phyloP scores from a whole-genome alignment of 768 basidiomycete genomes.

The Pleurotus tuoliensis region DNA sequence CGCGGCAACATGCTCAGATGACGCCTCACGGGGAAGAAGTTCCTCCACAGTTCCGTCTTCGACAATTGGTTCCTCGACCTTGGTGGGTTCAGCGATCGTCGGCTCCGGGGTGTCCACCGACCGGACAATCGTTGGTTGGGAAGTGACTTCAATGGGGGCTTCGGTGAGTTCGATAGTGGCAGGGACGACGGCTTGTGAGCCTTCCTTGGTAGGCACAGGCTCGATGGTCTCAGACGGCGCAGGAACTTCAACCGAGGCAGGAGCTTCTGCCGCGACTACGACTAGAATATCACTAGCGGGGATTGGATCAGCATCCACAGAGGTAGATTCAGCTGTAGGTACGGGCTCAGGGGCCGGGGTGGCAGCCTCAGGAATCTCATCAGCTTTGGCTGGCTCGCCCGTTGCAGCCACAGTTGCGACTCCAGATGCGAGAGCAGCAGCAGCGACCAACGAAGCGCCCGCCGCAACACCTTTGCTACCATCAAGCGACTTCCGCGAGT shows the following conservation, averaged over 20 bases:
- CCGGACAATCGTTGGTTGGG: neutral
- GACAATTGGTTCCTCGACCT: conserved; percentile 9
- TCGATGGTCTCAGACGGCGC: too few relatives aligned
- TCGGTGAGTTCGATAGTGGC: neutral
- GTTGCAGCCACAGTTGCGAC: conserved; percentile 14
- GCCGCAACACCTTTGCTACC: conserved; percentile 9
- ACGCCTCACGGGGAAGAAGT: neutral
- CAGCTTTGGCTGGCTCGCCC: neutral
- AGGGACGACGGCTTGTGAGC: neutral
- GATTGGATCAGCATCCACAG: neutral
- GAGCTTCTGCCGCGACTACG: neutral
- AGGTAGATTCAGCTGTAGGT: neutral
- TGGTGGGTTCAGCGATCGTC: conserved; percentile 8
- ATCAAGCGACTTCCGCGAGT: conserved; percentile 11
- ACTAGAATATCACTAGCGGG: neutral
- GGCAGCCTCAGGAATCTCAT: conserved; percentile 6
- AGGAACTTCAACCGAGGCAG: neutral
- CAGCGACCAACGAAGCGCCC: conserved; percentile 14
- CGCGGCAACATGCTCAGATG: neutral
- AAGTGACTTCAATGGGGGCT: neutral
- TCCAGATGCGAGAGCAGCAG: conserved; percentile 18
- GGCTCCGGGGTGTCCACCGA: neutral
- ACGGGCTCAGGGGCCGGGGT: conserved; percentile 2
- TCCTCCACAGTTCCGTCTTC: conserved; percentile 12
- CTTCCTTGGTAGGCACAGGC: too few relatives aligned